Evolutionary conservation across 805 yeast genomes (phyloP).

Genomic region (Candida bentonensis): DNA sequence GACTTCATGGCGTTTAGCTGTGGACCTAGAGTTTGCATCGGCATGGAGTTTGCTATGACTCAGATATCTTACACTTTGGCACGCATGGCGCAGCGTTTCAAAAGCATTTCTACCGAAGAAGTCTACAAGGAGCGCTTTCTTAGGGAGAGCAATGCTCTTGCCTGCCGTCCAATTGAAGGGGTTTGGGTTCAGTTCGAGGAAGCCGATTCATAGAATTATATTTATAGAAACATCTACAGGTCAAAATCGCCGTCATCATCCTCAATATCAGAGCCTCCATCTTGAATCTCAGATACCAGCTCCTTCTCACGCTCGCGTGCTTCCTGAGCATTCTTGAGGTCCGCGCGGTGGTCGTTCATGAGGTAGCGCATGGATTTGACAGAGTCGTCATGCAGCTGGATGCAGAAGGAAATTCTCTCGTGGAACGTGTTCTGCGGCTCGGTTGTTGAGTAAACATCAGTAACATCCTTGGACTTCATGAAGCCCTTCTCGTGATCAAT

Average conservation of each 20-base stretch:
- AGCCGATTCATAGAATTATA: too few relatives aligned
- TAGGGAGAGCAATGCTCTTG: background rate
- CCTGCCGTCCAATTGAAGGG: background rate
- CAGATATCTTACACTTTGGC: slow-evolving; percentile 28
- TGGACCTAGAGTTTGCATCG: slow-evolving; percentile 33
- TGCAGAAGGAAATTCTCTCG: slow-evolving; percentile 87
- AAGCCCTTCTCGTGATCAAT: slow-evolving; percentile 83
- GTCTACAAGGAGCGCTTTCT: background rate
- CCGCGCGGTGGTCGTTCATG: slow-evolving; percentile 33
- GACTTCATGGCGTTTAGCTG: slow-evolving; percentile 31
- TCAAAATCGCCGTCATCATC: slow-evolving; percentile 28
- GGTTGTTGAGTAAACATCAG: slow-evolving; percentile 75
- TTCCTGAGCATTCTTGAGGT: slow-evolving; percentile 37
- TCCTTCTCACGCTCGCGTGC: slow-evolving; percentile 43
- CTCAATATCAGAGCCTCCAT: slow-evolving; percentile 25
- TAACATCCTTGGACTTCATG: slow-evolving; percentile 78
- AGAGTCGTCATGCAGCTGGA: slow-evolving; percentile 77
- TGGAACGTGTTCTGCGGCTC: slow-evolving; percentile 81
- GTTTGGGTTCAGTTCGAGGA: background rate
- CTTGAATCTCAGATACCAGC: slow-evolving; percentile 30
- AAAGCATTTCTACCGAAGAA: slow-evolving; percentile 5
- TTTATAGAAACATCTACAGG: too few relatives aligned
- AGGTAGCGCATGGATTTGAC: slow-evolving; percentile 95
- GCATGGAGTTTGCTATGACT: slow-evolving; percentile 33
- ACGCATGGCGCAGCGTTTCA: slow-evolving; percentile 22